Evolutionary conservation across 164 flowering plant genomes (phyloP).

Genomic region (Paratinospora sagittata): DNA sequence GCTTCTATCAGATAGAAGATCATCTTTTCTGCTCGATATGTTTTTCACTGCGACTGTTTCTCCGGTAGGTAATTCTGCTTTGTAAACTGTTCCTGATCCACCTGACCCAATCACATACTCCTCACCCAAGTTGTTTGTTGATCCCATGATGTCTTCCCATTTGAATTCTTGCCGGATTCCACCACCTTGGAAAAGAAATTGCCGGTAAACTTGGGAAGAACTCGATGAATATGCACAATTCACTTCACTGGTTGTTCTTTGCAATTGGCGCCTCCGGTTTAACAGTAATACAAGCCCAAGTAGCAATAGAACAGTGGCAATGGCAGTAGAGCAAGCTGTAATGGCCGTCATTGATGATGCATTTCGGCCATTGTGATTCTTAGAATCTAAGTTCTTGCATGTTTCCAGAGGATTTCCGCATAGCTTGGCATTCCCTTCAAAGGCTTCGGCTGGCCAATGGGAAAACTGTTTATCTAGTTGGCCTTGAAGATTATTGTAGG

Average conservation of each 20-base stretch:
- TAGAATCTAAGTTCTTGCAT: conserved; percentile 22
- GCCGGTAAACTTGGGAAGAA: conserved; percentile 51
- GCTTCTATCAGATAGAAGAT: conserved; percentile 51
- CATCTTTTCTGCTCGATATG: conserved; percentile 64
- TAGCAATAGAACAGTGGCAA: conserved; percentile 37
- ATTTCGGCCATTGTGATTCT: conserved; percentile 21
- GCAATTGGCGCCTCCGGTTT: conserved; percentile 30
- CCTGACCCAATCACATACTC: conserved; percentile 82
- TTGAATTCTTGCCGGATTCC: conserved; percentile 39
- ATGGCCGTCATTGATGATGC: conserved; percentile 37
- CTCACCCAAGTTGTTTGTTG: conserved; percentile 71
- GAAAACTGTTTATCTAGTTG: conserved; percentile 49
- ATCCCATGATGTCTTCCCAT: conserved; percentile 88
- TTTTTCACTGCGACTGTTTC: conserved; percentile 86
- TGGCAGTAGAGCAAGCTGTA: conserved; percentile 42
- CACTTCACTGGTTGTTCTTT: conserved; percentile 28
- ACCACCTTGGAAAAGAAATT: conserved; percentile 40
- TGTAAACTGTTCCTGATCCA: conserved; percentile 84
- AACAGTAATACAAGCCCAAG: conserved; percentile 35
- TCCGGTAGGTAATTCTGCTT: conserved; percentile 57
- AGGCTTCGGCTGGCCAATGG: conserved; percentile 67
- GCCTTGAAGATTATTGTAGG: conserved; percentile 75
- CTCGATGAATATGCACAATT: conserved; percentile 49
- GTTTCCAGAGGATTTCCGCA: conserved; percentile 65
- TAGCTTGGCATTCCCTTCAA: conserved; percentile 57